Base-by-base conservation (phyloP, 768 basidiomycete genomes). In the Paxillus involutus region DNA sequence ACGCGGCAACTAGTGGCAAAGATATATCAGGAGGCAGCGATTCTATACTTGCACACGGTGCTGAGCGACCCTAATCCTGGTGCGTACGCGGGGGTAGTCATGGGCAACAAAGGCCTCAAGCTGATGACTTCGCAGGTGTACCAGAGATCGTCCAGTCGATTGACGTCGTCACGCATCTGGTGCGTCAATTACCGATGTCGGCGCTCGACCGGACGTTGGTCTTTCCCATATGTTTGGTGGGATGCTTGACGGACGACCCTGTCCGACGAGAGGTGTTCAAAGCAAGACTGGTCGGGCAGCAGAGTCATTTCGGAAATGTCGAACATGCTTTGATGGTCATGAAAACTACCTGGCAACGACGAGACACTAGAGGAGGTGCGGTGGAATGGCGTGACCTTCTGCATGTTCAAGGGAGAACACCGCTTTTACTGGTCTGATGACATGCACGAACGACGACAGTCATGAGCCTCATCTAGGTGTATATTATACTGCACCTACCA, bases 221-320 rank as follows among this genome's bases (percentile, higher is more conserved):
- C 19, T 86, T 91, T 70, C 89, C 90, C 29, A 78, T 89, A 51
- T 86, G 83, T 65, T 73, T 93, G 40, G 83, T 85, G 30, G 90
- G 86, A 6, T 83, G 83, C 67, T 78, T 91, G 79, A 81, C 87
- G 43, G 84, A 89, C 67, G 82, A 86, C 66, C 80, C 76, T 16
- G 72, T 68, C 39, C 75, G 75, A 46, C 77, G 84, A 35, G 82
- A 84, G 47, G 77, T 84, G 60, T 74, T 88, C 67, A 85, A 82
- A 62, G 70, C 73, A 21, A 76, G 85, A 46, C 65, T 89, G 45
- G 77, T 80, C 24, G 70, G 65, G 30, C 77, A 81, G 55, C 81
- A 86, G 61, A 77, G 78, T 58, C 77, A 74, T 57, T 78, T 84
- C 57, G 86, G 85, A 4, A 86, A 86, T 67, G 62, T 82, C 43